Base-by-base conservation (phyloP, 2,329 filamentous ascomycete species). In the Trematosphaeria pertusa region DNA sequence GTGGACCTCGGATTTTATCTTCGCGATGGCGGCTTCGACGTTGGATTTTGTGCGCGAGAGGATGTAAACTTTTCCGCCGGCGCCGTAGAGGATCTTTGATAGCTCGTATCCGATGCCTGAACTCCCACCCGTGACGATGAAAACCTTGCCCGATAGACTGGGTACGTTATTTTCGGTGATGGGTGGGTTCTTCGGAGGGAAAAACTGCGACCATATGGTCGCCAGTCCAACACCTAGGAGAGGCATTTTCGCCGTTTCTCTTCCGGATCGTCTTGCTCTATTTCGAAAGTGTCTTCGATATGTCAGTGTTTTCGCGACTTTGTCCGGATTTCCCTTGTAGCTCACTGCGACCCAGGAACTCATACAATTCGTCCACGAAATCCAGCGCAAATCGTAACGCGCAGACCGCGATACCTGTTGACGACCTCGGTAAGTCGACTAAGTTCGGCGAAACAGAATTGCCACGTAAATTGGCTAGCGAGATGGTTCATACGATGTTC, bases 31-130 rank as follows among this genome's bases (percentile, higher is more conserved):
- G 1, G 58, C 51, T 6, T 59, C 52, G 12, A 69, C 77, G 54
- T 80, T 81, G 20, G 72, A 63, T 37, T 71, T 58, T 5, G 64
- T 74, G 20, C 81, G 78, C 3, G 75, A 74, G 10, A 80, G 78
- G 18, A 81, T 66, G 62, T 82, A 84, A 15, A 84, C 76, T 1
- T 69, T 80, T 22, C 73, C 81, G 42, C 81, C 78, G 24, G 74
- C 74, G 19, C 64, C 59, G 61, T 83, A 84, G n/a, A 85, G 70
- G 6, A 84, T 75, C 36, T 73, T 73, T 36, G 69, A 69, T n/a
- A 83, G 70, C 55, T 82, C 77, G 24, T 75, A 73, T 11, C 81
- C 81, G 12, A 82, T 71, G 19, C 75, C 75, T 1, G 71, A 36
- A 19, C n/a, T 59, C 50, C 56, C 56, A 24, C 56, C 56, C 18